These are phyloP conservation scores for Limonomyces culmigenus DNA, from an alignment of 1,284 basidiomycete species.

Conservation along the genomic window DNA sequence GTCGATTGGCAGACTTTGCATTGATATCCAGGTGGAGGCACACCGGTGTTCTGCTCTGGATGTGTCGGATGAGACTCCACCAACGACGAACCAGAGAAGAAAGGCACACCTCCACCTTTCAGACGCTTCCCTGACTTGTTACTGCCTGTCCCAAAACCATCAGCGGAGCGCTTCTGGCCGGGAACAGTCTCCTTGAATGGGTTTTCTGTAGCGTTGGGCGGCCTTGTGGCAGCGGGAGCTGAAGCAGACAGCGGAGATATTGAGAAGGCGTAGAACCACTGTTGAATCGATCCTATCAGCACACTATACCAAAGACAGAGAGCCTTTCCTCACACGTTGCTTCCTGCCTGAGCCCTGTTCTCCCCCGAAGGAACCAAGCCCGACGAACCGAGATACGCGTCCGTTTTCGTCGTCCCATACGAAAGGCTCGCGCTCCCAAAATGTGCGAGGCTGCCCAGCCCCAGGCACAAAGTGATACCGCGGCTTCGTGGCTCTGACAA, in stretches of 20 bases:
- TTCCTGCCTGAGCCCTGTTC: conserved; percentile 40
- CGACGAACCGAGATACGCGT: conserved; percentile 63
- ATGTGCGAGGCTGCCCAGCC: conserved; percentile 38
- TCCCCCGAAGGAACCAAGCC: conserved; percentile 74
- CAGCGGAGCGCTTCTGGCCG: conserved; percentile 35
- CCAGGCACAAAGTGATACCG: conserved; percentile 66
- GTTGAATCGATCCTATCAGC: conserved; percentile 2
- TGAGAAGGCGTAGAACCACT: conserved; percentile 72
- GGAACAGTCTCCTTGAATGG: conserved; percentile 38
- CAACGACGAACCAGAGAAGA: too few species aligned
- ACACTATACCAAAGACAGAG: not conserved
- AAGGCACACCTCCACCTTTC: too few species aligned
- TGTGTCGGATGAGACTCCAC: not conserved
- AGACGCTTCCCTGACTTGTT: too few species aligned
- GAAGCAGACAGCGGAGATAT: conserved; percentile 26
- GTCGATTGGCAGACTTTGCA: conserved; percentile 62
- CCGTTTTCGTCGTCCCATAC: conserved; percentile 55
- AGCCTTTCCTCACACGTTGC: conserved; percentile 44
- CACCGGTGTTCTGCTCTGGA: conserved; percentile 26
- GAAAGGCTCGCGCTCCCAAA: conserved; percentile 90
- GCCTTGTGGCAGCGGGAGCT: conserved; percentile 22
- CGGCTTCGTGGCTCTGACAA: conserved; percentile 49
- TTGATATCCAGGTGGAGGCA: conserved; percentile 55
- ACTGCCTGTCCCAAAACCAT: too few species aligned
- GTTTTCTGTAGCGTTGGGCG: conserved; percentile 54